Evolutionary conservation across 75 land plant species (phyloP).

Genomic region (Sequoiadendron giganteum): DNA sequence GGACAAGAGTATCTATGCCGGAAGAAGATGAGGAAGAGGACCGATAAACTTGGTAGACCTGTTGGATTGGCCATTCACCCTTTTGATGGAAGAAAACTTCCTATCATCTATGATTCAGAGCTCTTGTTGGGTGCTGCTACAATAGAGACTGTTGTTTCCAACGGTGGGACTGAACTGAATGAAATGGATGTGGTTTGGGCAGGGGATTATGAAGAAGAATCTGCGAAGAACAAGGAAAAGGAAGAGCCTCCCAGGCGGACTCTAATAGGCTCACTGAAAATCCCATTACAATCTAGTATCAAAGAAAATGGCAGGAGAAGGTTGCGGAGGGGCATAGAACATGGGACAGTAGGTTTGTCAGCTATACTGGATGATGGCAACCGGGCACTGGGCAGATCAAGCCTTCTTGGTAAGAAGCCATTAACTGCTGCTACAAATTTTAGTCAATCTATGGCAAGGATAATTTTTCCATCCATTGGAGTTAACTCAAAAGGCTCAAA

Average conservation of each 20-base stretch:
- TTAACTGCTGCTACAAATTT: slow-evolving; percentile 7
- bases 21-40: background rate
- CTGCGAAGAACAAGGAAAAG: slow-evolving; percentile 24
- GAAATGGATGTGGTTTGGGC: slow-evolving; percentile 32
- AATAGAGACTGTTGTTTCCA: background rate
- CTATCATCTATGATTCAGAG: background rate
- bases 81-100: too few relatives aligned
- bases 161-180: background rate
- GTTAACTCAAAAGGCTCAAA: background rate
- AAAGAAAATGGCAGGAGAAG: slow-evolving; percentile 13
- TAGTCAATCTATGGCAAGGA: background rate
- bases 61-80: background rate
- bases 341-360: slow-evolving; percentile 29
- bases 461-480: background rate
- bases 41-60: background rate
- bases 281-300: slow-evolving; percentile 22
- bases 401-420: slow-evolving; percentile 10
- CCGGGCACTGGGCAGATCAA: slow-evolving; percentile 11
- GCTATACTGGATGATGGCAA: slow-evolving; percentile 32
- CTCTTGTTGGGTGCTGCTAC: background rate
- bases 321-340: slow-evolving; percentile 5
- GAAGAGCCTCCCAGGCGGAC: slow-evolving; percentile 25
- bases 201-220: slow-evolving; percentile 29
- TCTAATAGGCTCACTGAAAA: background rate
- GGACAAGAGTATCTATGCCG: background rate